phyloP scores from a whole-genome alignment of 192 early-diverging fungal genomes.

The Gryganskiella cystojenkinii region DNA sequence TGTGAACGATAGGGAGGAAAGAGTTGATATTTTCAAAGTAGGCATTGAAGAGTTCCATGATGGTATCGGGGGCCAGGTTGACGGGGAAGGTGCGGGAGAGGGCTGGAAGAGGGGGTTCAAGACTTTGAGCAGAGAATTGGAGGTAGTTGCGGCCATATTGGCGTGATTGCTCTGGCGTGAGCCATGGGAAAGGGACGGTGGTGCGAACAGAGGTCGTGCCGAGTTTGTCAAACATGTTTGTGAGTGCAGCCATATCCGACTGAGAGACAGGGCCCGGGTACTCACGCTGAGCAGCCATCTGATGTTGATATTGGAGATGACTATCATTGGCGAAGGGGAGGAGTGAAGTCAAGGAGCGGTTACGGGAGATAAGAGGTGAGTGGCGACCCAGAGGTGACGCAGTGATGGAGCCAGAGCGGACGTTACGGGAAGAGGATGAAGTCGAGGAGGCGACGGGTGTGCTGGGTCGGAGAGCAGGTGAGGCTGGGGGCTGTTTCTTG shows the following conservation, averaged over 20 bases:
- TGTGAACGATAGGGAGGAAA: slow-evolving; percentile 32
- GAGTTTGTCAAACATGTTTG: slow-evolving; percentile 39
- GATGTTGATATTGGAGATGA: slow-evolving; percentile 9
- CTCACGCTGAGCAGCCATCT: slow-evolving; percentile 11
- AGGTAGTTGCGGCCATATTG: slow-evolving; percentile 50
- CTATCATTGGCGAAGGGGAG: slow-evolving; percentile 35
- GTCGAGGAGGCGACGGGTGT: too few species aligned
- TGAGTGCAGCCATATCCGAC: slow-evolving; percentile 33
- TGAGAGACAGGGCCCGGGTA: slow-evolving; percentile 12
- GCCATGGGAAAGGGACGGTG: slow-evolving; percentile 50
- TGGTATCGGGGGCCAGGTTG: slow-evolving; percentile 3
- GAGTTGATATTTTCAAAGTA: slow-evolving; percentile 37
- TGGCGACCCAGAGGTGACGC: slow-evolving; percentile 21
- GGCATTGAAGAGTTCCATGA: slow-evolving; percentile 19
- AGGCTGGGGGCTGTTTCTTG: slow-evolving; percentile 41
- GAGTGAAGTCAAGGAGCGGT: slow-evolving; percentile 37
- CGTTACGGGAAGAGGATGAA: slow-evolving; percentile 16
- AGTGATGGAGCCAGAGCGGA: slow-evolving; percentile 26
- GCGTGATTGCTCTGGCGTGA: slow-evolving; percentile 44
- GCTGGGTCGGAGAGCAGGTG: slow-evolving; percentile 17
- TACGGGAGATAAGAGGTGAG: slow-evolving; percentile 45
- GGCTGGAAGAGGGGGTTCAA: slow-evolving; percentile 43
- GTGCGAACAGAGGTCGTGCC: slow-evolving; percentile 46
- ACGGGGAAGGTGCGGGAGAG: slow-evolving; percentile 9
- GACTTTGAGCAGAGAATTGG: slow-evolving; percentile 31